Evolutionary conservation across 306 rosid species (phyloP).

Genomic region (Vigna unguiculata): DNA sequence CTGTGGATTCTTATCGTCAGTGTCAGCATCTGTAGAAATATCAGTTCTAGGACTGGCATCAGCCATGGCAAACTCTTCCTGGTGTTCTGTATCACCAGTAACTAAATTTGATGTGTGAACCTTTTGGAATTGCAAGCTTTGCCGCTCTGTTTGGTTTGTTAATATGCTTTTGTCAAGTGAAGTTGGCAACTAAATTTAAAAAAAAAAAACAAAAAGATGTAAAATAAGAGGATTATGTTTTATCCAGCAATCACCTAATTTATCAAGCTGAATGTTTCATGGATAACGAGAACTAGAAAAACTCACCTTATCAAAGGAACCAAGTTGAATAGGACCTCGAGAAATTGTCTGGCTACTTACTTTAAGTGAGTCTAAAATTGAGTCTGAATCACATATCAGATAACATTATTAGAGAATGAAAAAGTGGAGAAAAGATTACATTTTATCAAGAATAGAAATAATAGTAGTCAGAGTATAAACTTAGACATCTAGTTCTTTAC

Average conservation of each 20-base stretch:
- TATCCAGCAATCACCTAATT: conserved; percentile 13
- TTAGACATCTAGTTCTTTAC: conserved; percentile 1
- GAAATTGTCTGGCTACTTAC: conserved; percentile 44
- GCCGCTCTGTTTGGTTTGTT: conserved; percentile 29
- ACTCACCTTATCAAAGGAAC: conserved; percentile 49
- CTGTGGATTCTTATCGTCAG: conserved; percentile 85
- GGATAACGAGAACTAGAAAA: conserved; percentile 34
- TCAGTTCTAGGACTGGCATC: conserved; percentile 94
- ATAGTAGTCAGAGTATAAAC: conserved; percentile 11
- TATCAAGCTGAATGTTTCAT: conserved; percentile 39
- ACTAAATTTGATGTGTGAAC: conserved; percentile 54
- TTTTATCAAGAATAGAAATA: conserved; percentile 11
- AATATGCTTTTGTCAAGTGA: conserved; percentile 41
- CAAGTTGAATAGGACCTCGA: conserved; percentile 41
- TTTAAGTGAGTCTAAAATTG: conserved; percentile 43
- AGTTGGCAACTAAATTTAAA: conserved; percentile 44
- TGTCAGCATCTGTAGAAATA: conserved; percentile 89
- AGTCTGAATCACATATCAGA: conserved; percentile 41
- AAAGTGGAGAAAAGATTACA: neutral
- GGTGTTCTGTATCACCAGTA: conserved; percentile 51
- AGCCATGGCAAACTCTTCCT: conserved; percentile 74
- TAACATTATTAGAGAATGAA: conserved; percentile 40
- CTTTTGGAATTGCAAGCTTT: conserved; percentile 44
- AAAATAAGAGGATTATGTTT: neutral
- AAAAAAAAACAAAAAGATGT: neutral